Base-by-base conservation (phyloP, 2,329 filamentous ascomycete genomes). In the Beauveria brongniartii region DNA sequence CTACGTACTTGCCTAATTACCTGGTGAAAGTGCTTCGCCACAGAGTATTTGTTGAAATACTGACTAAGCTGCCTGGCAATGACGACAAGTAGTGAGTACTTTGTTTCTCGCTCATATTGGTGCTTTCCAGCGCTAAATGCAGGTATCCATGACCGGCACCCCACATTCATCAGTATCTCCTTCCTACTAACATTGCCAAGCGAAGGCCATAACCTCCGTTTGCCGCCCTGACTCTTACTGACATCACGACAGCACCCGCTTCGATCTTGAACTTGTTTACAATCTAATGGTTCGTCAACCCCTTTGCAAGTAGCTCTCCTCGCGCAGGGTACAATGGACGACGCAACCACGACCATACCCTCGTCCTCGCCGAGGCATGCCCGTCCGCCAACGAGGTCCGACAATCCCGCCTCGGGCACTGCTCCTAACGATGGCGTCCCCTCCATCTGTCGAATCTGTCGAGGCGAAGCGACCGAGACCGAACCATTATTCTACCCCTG, bases 401-500 rank as follows among this genome's bases (percentile, higher is more conserved):
- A 71, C 55, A 66, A 69, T 40, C 9, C 34, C 34, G 34, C 34
- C 47, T 58, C 62, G 55, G 46, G 52, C 62, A 26, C 40, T 24
- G 37, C 66, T 37, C 34, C 34, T n/a, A 66, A 69, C 64, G 73
- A 75, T 64, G 64, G 65, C 43, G 69, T 70, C 30, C 80, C 82
- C 61, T 90, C 96, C 70, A 95, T 92, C n/a, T 99, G 94, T 78
- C 88, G 94, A 63, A 99, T 99, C 79, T 99, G 94, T 75, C 86
- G 95, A 67, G 91, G 91, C 57, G 95, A 99, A 74, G 91, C 85
- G 60, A 90, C 89, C 1, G 74, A 81, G 4, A 83, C 90, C 4
- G 94, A 97, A 71, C 92, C 91, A 62, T 82, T 99, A 44, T 99
- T 96, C 78, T 94, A 95, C 71, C 94, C 94, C 6, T 99, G 94